Evolutionary conservation across 1,139 yeast genomes (phyloP), one percentile per base, ranked within the genome.

Genomic region (Saccharomyces hybrid): DNA sequence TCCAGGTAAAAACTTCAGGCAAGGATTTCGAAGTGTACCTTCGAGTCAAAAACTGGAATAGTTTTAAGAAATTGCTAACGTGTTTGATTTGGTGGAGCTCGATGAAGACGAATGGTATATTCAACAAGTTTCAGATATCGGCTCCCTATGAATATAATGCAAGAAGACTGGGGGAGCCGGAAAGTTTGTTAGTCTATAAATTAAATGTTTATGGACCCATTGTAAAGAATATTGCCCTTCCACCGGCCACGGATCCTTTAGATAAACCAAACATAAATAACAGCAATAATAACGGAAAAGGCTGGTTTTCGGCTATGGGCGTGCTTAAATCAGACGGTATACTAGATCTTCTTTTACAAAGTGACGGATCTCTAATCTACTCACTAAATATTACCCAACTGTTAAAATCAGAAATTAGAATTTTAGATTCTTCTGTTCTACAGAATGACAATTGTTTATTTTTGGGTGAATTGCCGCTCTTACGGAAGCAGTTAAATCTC

Each of bases 241-340:
- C 38, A 13, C 38, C 38, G 14, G 7, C 38, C 14, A 32, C 38
- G 14, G 1, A 32, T 1, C 14, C 38, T 13, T 32, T 32, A n/a
- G 38, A 13, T 32, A 32, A 32, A 2, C 38, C 38, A 1, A 32
- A 32, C 14, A 32, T 32, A 5, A 32, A 5, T 32, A 32, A 32
- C 14, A 32, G 4, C 14, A 4, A 32, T 32, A 32, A 32, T 13
- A 13, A 32, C 14, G 38, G 38, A 3, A 13, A 13, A 32, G 38
- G 20, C 20, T 88, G 96, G 96, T 85, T 84, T 63, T 79, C 78
- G 52, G 83, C 88, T 1, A 83, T 84, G 80, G 95, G 93, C 0
- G 84, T 83, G 11, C 69, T 88, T 52, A 82, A 80, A 61, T 79
- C 85, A 2, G 77, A 82, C 62, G 97, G 97, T 5, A 66, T 75